These are phyloP conservation scores for Eremochloa ophiuroides DNA, from an alignment of 176 grass and related monocot genomes.

Conservation along the genomic window DNA sequence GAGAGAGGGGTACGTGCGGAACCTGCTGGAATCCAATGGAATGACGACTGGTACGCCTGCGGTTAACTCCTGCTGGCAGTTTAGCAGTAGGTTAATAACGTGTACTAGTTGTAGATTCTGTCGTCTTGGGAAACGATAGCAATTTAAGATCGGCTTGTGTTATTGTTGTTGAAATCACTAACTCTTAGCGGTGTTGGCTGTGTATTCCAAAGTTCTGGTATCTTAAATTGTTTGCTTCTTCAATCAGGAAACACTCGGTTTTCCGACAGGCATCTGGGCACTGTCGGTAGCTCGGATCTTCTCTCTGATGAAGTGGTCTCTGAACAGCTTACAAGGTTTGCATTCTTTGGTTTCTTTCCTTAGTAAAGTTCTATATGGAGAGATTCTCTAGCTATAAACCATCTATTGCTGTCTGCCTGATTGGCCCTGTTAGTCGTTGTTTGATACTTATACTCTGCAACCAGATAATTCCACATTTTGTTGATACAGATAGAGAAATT, in stretches of 20 bases:
- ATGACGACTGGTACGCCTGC: background rate
- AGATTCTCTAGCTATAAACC: background rate
- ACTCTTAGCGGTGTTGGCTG: background rate
- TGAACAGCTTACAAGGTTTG: conserved; percentile 91
- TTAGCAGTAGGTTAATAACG: background rate
- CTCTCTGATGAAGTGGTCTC: conserved; percentile 86
- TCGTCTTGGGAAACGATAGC: background rate
- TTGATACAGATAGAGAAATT: background rate
- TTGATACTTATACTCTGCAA: background rate
- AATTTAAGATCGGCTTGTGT: background rate
- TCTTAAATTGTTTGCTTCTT: conserved; percentile 8
- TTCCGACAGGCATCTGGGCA: background rate
- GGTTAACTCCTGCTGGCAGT: background rate
- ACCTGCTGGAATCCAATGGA: conserved; percentile 33
- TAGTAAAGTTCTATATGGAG: background rate
- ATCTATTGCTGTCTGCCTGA: background rate
- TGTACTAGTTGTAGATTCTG: background rate
- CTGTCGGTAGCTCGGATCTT: conserved; percentile 43
- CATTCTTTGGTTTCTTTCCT: background rate
- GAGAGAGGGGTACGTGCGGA: conserved; percentile 24
- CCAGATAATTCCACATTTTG: background rate
- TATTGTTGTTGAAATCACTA: background rate
- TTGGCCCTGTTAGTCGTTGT: background rate
- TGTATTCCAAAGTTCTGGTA: background rate
- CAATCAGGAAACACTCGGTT: conserved; percentile 17